These are phyloP conservation scores for Aspergillus hortae DNA, from an alignment of 2,329 filamentous ascomycete genomes.

Conservation along the genomic window DNA sequence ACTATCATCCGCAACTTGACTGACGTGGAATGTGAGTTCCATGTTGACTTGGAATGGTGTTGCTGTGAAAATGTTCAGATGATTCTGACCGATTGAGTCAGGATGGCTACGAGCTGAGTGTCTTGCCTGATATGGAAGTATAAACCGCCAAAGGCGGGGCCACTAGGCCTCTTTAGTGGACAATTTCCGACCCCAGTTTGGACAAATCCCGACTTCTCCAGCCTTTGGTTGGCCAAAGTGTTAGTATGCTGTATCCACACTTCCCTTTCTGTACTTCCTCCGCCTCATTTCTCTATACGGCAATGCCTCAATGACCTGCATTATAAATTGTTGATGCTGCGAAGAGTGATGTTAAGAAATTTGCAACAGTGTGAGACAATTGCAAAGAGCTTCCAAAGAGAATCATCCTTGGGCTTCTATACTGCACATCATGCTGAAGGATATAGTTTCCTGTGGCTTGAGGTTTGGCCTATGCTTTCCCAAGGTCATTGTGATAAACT, in stretches of 20 bases:
- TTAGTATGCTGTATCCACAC: neutral
- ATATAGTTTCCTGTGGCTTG: too few species aligned
- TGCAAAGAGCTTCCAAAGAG: too few species aligned
- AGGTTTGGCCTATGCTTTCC: too few species aligned
- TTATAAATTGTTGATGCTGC: neutral
- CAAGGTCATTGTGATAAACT: neutral
- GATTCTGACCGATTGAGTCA: neutral
- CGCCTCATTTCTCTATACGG: neutral
- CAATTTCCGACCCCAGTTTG: neutral
- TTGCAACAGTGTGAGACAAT: too few species aligned
- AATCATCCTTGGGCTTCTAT: too few species aligned
- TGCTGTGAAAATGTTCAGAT: neutral
- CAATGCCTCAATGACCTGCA: neutral
- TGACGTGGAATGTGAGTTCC: conserved; percentile 14
- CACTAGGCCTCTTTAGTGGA: neutral
- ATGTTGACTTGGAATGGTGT: neutral
- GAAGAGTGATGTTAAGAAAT: neutral
- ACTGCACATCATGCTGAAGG: too few species aligned
- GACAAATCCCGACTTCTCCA: neutral
- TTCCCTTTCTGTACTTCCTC: neutral
- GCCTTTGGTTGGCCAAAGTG: neutral
- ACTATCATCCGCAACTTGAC: conserved; percentile 7
- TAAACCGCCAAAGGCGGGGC: neutral
- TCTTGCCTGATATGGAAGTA: neutral
- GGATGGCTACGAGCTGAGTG: neutral